Conservation (phyloP, 306 rosid species). For the Coriaria nepalensis region DNA sequence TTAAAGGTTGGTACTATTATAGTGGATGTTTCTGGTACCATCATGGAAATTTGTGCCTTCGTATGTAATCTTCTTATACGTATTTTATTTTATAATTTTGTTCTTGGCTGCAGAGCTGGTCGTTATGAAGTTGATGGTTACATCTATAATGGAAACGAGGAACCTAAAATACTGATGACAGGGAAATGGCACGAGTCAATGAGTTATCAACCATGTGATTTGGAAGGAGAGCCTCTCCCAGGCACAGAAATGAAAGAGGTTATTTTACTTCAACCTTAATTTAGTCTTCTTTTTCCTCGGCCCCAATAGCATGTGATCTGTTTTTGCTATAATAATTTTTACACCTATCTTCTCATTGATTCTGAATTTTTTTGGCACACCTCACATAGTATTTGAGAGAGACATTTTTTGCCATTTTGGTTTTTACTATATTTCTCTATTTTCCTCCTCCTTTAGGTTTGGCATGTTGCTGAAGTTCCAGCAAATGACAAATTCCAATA, state of each 20-base stretch:
- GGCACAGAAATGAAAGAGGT: slow-evolving; percentile 83
- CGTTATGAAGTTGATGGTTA: slow-evolving; percentile 89
- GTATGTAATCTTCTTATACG: no score
- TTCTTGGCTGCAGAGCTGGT: slow-evolving; percentile 44
- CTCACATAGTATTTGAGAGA: neutral
- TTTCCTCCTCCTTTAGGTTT: slow-evolving; percentile 43
- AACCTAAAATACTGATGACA: slow-evolving; percentile 80
- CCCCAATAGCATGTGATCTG: neutral
- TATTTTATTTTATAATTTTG: neutral
- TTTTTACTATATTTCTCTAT: neutral
- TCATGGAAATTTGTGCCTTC: no score
- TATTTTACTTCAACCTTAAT: slow-evolving; percentile 1
- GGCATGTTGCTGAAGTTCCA: slow-evolving; percentile 77
- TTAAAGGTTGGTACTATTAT: no score
- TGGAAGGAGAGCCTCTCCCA: slow-evolving; percentile 85
- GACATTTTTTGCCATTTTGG: neutral
- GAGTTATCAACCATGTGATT: slow-evolving; percentile 76
- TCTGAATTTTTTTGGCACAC: neutral
- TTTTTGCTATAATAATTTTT: no score
- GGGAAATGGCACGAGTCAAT: slow-evolving; percentile 90
- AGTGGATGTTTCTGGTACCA: no score
- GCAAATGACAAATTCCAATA: slow-evolving; percentile 62
- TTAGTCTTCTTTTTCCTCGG: neutral
- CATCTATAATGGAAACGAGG: slow-evolving; percentile 66
- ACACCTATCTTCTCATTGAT: no score